Base-by-base conservation (phyloP, 2,329 filamentous ascomycete species). In the Ceratocystiopsis minuta region DNA sequence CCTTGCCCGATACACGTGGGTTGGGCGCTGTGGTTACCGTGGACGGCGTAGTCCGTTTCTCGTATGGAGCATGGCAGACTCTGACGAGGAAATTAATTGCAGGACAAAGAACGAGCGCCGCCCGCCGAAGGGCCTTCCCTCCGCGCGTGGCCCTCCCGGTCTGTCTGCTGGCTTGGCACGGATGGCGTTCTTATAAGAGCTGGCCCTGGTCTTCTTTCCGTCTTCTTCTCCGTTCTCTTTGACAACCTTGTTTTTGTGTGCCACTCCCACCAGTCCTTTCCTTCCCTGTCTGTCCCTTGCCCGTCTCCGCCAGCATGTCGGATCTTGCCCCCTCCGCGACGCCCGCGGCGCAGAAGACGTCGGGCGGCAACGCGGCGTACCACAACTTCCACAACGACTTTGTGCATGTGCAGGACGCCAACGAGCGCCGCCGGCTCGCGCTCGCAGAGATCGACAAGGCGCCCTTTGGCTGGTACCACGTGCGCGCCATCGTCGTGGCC, bases 401-500 rank as follows among this genome's bases (percentile, higher is more conserved):
- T 51, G 46, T 62, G 32, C 67, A 72, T 51, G 53, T 79, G 50
- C 64, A 71, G 46, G 80, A 88, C 56, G 73, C 80, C 46, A 84
- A 85, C 50, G 81, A 88, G 66, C 77, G 82, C 43, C 71, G 83
- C 50, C 73, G 82, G 48, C 73, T 84, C 31, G 83, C 83, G 36
- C 77, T 90, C 41, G 80, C 80, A 34, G 79, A 87, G 60, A 79
- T 88, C 51, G 82, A 88, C 63, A 79, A 79, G 62, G 81, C 80
- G 11, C 77, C 77, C 4, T 87, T 88, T 46, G 79, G 82, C 53
- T 88, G 82, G 81, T 84, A 86, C 56, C 83, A 90, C 54, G 72
- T 87, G 45, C 72, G 82, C 35, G 79, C 82, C 44, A 72, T 82
- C 42, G 62, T 82, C 10, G 82, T 88, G 18, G 82, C 82, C 28